Percentiles rank a stretch among this genome's conserved stretches.
phyloP scores from a whole-genome alignment of 768 basidiomycete species.

The Russula earlei region DNA sequence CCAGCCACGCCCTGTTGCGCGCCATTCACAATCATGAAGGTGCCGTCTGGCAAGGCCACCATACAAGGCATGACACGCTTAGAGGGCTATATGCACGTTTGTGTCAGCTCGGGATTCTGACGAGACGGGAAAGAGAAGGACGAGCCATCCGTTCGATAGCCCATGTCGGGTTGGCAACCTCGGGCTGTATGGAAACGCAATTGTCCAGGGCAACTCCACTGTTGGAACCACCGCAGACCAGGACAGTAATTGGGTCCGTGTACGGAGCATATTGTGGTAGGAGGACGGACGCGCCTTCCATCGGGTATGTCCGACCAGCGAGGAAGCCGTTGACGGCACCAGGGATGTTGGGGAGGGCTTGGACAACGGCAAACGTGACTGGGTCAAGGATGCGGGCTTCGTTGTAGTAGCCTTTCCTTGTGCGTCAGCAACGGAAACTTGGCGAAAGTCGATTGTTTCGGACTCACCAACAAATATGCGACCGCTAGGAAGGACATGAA shows the following conservation, averaged over 20 bases:
- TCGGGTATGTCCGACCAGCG: constrained; percentile 70
- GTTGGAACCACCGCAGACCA: constrained; percentile 73
- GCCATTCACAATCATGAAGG: constrained; percentile 68
- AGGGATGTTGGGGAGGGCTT: constrained; percentile 60
- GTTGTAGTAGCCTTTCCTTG: constrained; percentile 57
- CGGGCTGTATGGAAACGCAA: constrained; percentile 61
- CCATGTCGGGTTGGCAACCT: constrained; percentile 54
- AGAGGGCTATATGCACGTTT: constrained; percentile 40
- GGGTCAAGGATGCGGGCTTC: constrained; percentile 71
- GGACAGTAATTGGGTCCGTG: constrained; percentile 55
- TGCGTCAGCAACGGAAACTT: not conserved
- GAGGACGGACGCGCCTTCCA: constrained; percentile 61
- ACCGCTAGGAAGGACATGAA: constrained; percentile 60
- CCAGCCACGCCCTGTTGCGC: constrained; percentile 62
- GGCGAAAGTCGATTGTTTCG: not conserved
- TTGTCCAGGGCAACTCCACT: constrained; percentile 52
- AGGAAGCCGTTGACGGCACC: constrained; percentile 62
- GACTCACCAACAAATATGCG: constrained; percentile 58
- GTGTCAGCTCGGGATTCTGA: not conserved
- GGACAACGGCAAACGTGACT: constrained; percentile 50
- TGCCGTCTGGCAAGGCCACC: constrained; percentile 64
- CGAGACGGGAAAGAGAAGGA: not conserved
- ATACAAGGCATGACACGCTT: constrained; percentile 72
- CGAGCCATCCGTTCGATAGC: constrained; percentile 70
- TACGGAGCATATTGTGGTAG: constrained; percentile 67